Evolutionary conservation across 345 rosid species (phyloP).

Genomic region (Eucalyptus tenuipes): DNA sequence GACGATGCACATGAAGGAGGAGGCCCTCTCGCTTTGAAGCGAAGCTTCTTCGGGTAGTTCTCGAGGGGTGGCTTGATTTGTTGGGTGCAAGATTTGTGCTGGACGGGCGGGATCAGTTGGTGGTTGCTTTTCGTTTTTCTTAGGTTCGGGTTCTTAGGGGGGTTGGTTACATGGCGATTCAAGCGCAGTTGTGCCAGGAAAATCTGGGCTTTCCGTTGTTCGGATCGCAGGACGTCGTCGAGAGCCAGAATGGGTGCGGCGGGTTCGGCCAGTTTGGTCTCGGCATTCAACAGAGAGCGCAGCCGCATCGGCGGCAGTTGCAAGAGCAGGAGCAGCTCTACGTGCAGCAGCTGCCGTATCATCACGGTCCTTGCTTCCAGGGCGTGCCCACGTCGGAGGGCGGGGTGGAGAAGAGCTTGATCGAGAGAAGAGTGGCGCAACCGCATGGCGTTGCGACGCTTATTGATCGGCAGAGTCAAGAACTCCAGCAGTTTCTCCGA

Average conservation of each 20-base stretch:
- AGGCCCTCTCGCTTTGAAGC: background rate
- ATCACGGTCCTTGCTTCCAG: constrained; percentile 11
- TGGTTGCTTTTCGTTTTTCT: background rate
- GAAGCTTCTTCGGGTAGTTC: background rate
- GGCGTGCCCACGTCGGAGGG: background rate
- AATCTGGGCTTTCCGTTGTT: constrained; percentile 21
- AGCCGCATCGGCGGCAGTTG: background rate
- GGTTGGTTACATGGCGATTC: constrained; percentile 41
- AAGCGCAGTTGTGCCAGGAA: constrained; percentile 45
- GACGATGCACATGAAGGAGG: background rate
- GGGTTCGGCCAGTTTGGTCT: background rate
- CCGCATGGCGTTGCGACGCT: constrained; percentile 7
- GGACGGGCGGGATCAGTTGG: background rate
- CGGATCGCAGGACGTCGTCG: constrained; percentile 18
- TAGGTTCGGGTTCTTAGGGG: background rate
- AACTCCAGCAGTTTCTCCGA: constrained; percentile 43
- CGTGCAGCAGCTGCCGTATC: constrained; percentile 12
- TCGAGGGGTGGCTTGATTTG: background rate
- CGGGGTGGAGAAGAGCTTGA: background rate
- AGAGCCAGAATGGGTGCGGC: background rate
- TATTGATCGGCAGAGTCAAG: constrained; percentile 44
- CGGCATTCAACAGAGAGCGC: background rate
- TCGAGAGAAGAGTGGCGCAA: background rate
- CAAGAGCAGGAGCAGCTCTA: constrained; percentile 2
- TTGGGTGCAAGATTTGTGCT: background rate